phyloP scores from a whole-genome alignment of 495 filamentous ascomycete species.

The Aspergillus olivimuriae region DNA sequence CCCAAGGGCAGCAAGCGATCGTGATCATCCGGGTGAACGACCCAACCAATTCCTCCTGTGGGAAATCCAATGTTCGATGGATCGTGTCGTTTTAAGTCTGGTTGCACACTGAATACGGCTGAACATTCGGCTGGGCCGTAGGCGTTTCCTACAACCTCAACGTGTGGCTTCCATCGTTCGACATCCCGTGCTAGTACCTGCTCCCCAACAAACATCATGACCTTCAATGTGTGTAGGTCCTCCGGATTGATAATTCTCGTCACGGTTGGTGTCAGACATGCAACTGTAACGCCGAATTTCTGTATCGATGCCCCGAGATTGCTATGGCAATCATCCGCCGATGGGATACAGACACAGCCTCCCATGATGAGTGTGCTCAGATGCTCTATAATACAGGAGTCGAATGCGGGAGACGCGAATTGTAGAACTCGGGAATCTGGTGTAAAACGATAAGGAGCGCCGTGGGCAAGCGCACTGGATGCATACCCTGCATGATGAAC shows the following conservation, averaged over 20 bases:
- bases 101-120: conserved; percentile 17
- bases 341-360: conserved; percentile 31
- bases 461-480: conserved; percentile 6
- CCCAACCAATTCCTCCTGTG: conserved; percentile 28
- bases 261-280: conserved; percentile 32
- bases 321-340: conserved; percentile 15
- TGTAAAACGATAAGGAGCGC: conserved; percentile 33
- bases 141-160: conserved; percentile 32
- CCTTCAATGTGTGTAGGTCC: conserved; percentile 28
- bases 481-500: neutral
- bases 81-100: conserved; percentile 1
- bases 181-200: conserved; percentile 29
- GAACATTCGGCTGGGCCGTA: conserved; percentile 46
- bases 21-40: conserved; percentile 34
- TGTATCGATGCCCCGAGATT: conserved; percentile 23
- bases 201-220: conserved; percentile 33
- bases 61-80: conserved; percentile 4
- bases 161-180: conserved; percentile 18
- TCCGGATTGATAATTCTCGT: conserved; percentile 27
- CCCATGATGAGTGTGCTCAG: conserved; percentile 32
- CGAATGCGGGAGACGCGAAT: conserved; percentile 39
- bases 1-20: neutral
- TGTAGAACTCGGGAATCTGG: conserved; percentile 37
- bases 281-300: conserved; percentile 17
- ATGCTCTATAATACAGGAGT: conserved; percentile 33